Evolutionary conservation across 2,329 filamentous ascomycete species (phyloP).

Genomic region (Bipolaris sorokiniana): DNA sequence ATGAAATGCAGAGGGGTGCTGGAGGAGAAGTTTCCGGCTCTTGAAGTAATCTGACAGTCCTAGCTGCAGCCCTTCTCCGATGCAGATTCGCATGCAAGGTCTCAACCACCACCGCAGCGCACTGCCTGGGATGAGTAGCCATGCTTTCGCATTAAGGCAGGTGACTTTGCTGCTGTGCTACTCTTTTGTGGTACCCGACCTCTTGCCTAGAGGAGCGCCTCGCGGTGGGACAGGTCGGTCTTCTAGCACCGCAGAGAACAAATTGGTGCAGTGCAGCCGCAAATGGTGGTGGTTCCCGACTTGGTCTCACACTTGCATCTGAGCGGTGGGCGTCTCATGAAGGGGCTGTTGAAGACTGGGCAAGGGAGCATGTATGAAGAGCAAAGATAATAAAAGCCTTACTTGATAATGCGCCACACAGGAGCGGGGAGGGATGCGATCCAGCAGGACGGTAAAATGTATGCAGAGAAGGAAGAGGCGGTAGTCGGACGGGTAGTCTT

Average conservation of each 20-base stretch:
- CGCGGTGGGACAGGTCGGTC: slow-evolving; percentile 26
- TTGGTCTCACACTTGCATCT: slow-evolving; percentile 3
- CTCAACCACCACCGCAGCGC: slow-evolving; percentile 35
- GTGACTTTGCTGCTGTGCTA: slow-evolving; percentile 45
- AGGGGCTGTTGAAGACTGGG: slow-evolving; percentile 17
- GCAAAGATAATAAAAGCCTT: slow-evolving; percentile 29
- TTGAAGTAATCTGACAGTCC: slow-evolving; percentile 40
- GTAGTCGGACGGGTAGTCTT: slow-evolving; percentile 28
- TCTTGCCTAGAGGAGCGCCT: slow-evolving; percentile 36
- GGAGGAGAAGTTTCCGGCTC: slow-evolving; percentile 38
- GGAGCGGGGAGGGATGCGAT: slow-evolving; percentile 32
- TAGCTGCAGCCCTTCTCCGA: slow-evolving; percentile 38
- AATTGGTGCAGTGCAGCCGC: slow-evolving; percentile 1
- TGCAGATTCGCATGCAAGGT: slow-evolving; percentile 42
- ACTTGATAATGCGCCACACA: slow-evolving; percentile 35
- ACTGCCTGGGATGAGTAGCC: slow-evolving; percentile 33
- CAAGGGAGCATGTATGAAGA: background rate
- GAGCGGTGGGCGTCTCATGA: slow-evolving; percentile 17
- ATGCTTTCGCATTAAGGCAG: slow-evolving; percentile 39
- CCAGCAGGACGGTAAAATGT: slow-evolving; percentile 31
- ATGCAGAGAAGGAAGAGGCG: slow-evolving; percentile 33
- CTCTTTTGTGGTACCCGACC: slow-evolving; percentile 40
- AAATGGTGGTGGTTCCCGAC: background rate
- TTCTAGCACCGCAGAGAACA: slow-evolving; percentile 18
- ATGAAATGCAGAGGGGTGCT: slow-evolving; percentile 29